A percentile compares a stretch with the other conserved stretches of the same genome.
Conservation (phyloP, 805 yeast species). For the Ogataea degrootiae region DNA sequence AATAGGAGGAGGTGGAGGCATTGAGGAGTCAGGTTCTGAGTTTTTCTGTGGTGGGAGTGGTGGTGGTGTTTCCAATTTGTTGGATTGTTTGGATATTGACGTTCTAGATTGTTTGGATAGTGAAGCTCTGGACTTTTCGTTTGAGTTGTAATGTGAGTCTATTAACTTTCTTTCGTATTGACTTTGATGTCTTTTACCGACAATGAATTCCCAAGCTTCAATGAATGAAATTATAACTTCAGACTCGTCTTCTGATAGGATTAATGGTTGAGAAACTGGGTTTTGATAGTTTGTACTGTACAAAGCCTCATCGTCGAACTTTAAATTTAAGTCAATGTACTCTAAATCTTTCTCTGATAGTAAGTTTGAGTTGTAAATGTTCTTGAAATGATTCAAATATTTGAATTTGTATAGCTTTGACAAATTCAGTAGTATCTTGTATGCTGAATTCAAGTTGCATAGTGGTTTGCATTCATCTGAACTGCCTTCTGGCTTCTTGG, state of each 20-base stretch:
- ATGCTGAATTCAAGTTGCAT: conserved; percentile 27
- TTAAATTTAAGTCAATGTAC: conserved; percentile 25
- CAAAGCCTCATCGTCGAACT: conserved; percentile 27
- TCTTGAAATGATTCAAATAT: conserved; percentile 19
- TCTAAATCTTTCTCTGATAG: conserved; percentile 35
- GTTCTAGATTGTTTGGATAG: neutral
- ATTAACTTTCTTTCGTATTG: conserved; percentile 45
- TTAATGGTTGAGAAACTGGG: neutral
- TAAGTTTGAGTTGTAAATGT: conserved; percentile 29
- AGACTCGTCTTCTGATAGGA: neutral
- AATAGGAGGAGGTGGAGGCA: neutral
- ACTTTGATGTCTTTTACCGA: conserved; percentile 44
- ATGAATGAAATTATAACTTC: neutral
- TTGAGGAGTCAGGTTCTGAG: neutral
- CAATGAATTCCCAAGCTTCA: conserved; percentile 42
- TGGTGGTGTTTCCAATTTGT: neutral
- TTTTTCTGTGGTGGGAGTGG: neutral
- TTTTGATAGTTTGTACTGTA: conserved; percentile 1
- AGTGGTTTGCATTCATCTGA: conserved; percentile 19
- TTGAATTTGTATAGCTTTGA: conserved; percentile 17
- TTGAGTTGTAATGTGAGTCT: conserved; percentile 29
- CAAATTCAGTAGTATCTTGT: conserved; percentile 22
- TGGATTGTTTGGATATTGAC: neutral
- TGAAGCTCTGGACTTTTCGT: conserved; percentile 4
- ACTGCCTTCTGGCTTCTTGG: conserved; percentile 18